Evolutionary conservation across 2,329 filamentous ascomycete species (phyloP).

Genomic region (Fusarium coffeatum): DNA sequence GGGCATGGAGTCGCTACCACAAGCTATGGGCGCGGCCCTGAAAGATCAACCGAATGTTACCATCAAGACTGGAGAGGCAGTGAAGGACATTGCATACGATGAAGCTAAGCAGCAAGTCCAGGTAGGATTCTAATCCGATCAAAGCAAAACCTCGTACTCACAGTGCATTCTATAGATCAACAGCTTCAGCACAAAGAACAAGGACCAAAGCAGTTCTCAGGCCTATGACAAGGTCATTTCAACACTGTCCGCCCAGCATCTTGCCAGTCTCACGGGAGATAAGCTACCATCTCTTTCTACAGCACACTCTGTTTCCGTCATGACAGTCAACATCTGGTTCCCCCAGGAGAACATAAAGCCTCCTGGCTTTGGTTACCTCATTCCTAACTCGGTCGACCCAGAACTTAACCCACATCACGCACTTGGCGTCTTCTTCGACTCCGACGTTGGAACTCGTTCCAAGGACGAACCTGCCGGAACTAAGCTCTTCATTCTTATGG

Average conservation of each 20-base stretch:
- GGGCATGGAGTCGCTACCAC: slow-evolving; percentile 72
- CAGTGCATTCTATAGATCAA: slow-evolving; percentile 27
- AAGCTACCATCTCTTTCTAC: slow-evolving; percentile 62
- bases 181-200: slow-evolving; percentile 13
- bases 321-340: slow-evolving; percentile 93
- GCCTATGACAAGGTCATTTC: slow-evolving; percentile 71
- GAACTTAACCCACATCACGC: slow-evolving; percentile 83
- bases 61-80: slow-evolving; percentile 62
- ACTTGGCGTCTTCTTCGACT: slow-evolving; percentile 94
- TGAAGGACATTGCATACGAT: slow-evolving; percentile 61
- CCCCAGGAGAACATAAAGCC: slow-evolving; percentile 70
- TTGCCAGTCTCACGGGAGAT: slow-evolving; percentile 53
- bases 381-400: slow-evolving; percentile 77
- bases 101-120: slow-evolving; percentile 53
- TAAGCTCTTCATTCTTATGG: slow-evolving; percentile 93
- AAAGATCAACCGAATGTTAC: slow-evolving; percentile 67
- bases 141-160: not conserved
- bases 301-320: slow-evolving; percentile 80
- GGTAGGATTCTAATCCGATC: slow-evolving; percentile 50
- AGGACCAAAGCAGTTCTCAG: not conserved
- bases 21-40: slow-evolving; percentile 65
- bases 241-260: slow-evolving; percentile 66
- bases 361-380: slow-evolving; percentile 89
- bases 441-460: slow-evolving; percentile 63
- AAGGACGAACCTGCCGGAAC: slow-evolving; percentile 73